phyloP scores from a whole-genome alignment of 2,329 filamentous ascomycete species.

The Chrysosporium keratinophilum region DNA sequence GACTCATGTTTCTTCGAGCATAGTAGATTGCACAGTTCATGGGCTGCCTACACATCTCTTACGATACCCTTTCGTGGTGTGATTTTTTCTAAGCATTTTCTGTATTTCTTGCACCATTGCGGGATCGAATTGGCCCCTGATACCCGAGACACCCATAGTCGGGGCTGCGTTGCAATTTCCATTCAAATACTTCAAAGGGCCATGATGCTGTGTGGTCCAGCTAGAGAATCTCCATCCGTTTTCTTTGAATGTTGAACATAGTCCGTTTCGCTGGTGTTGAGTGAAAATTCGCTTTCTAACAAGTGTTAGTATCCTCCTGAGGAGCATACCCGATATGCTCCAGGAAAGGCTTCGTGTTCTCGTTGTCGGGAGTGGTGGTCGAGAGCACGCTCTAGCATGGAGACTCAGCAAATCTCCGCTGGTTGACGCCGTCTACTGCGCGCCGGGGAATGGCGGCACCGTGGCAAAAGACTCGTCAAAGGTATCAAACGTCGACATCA shows the following conservation, averaged over 20 bases:
- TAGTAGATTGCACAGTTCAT: too few relatives aligned
- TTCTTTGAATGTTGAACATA: neutral
- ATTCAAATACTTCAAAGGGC: neutral
- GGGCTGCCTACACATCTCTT: neutral
- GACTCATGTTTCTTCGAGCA: neutral
- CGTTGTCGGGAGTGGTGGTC: conserved; percentile 83
- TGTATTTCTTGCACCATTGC: neutral
- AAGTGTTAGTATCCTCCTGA: neutral
- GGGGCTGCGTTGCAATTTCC: neutral
- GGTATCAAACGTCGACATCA: conserved; percentile 62
- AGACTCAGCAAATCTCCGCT: conserved; percentile 73
- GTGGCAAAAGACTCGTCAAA: conserved; percentile 51
- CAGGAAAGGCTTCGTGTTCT: conserved; percentile 56
- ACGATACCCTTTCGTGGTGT: neutral
- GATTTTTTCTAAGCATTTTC: neutral
- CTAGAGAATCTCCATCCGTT: neutral
- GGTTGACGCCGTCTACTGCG: conserved; percentile 61
- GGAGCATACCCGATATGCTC: conserved; percentile 24
- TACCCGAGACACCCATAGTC: neutral
- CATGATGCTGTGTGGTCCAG: neutral
- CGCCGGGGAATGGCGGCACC: conserved; percentile 79
- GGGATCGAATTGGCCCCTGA: neutral
- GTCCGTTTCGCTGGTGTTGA: neutral
- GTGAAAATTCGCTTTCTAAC: neutral
- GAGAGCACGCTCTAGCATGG: conserved; percentile 92